phyloP scores from a whole-genome alignment of 441 rosid species.

The Erodium moschatum region DNA sequence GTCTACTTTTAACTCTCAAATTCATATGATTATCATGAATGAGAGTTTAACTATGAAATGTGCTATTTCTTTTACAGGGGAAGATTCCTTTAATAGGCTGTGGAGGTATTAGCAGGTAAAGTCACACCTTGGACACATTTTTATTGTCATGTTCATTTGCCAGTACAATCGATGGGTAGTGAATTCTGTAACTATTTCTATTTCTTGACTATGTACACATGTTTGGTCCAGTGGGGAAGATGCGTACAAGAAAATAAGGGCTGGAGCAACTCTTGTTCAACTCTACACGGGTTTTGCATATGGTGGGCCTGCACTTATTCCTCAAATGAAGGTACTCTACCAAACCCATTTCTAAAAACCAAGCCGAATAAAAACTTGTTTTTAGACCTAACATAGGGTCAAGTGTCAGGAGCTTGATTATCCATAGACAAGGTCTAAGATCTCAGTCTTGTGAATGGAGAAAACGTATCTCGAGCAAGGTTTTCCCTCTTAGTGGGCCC shows the following conservation, averaged over 20 bases:
- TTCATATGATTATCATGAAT: not conserved
- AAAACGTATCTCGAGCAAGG: no score
- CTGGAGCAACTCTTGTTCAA: conserved; percentile 94
- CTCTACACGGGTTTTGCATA: conserved; percentile 88
- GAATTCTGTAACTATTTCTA: not conserved
- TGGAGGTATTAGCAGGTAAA: conserved; percentile 89
- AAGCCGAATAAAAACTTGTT: not conserved
- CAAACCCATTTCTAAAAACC: not conserved
- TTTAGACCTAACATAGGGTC: no score
- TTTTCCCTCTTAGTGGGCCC: no score
- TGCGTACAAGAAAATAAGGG: conserved; percentile 83
- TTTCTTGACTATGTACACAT: conserved; percentile 4
- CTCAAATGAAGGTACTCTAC: conserved; percentile 59
- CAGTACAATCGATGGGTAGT: not conserved
- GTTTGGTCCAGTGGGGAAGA: conserved; percentile 68
- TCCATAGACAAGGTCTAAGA: no score
- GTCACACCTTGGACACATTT: conserved; percentile 5
- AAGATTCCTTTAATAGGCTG: conserved; percentile 86
- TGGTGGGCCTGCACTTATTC: conserved; percentile 92
- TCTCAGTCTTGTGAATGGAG: no score
- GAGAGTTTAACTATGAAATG: no score
- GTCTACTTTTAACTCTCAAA: not conserved
- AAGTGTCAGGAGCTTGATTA: no score
- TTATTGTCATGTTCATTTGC: not conserved
- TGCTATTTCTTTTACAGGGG: conserved; percentile 42